Percentiles rank a stretch among this genome's conserved stretches.
These are phyloP conservation scores for Chenopodium quinoa DNA, from an alignment of 148 eudicot genomes.

Conservation along the genomic window DNA sequence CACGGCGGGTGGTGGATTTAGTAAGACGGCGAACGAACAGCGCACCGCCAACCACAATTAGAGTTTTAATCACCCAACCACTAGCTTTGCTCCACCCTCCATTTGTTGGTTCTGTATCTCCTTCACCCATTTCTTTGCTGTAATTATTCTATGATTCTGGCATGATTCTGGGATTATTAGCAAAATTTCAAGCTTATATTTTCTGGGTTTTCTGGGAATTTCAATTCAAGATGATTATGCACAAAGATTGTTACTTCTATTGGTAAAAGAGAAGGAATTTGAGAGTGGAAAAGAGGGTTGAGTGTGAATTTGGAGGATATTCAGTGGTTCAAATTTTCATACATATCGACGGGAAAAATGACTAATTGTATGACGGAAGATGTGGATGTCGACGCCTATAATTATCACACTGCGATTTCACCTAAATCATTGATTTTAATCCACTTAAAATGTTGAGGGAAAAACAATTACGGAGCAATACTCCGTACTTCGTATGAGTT, in stretches of 20 bases:
- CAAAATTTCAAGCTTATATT: not conserved
- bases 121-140: slow-evolving; percentile 17
- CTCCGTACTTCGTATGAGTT: too few relatives aligned
- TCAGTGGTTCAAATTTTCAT: not conserved
- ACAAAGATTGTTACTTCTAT: not conserved
- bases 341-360: not conserved
- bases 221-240: not conserved
- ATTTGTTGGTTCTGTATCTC: slow-evolving; percentile 10
- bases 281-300: not conserved
- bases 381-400: not conserved
- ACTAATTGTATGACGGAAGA: not conserved
- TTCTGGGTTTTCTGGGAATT: not conserved
- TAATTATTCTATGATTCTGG: not conserved
- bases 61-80: slow-evolving; percentile 60
- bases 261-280: not conserved
- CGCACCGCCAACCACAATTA: slow-evolving; percentile 81
- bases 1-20: slow-evolving; percentile 94
- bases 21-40: slow-evolving; percentile 66
- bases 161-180: not conserved
- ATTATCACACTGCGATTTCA: not conserved
- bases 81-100: slow-evolving; percentile 66
- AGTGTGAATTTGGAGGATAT: not conserved
- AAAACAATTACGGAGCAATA: too few relatives aligned
- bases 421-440: too few relatives aligned
- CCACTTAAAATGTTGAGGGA: too few relatives aligned